Evolutionary conservation across 2,329 filamentous ascomycete genomes (phyloP), one percentile per base, ranked within the genome.

Genomic region (Penicillium paneum): DNA sequence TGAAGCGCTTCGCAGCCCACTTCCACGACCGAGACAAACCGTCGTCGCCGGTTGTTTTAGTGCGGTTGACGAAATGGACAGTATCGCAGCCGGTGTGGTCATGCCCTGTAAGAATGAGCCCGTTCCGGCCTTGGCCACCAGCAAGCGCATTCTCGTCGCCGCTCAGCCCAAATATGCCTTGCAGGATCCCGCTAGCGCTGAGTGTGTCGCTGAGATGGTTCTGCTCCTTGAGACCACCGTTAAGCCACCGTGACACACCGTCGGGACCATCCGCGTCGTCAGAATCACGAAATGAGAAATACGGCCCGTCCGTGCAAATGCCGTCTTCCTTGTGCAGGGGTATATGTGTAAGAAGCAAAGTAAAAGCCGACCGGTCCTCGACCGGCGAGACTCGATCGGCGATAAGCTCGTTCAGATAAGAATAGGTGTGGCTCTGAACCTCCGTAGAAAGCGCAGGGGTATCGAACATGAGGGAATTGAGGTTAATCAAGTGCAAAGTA

Each of bases 381-480:
- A 87, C 85, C 0, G 83, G 81, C 11, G 76, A 74, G 6, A 78
- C 76, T 0, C 84, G 83, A 57, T 86, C 78, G 0, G 76, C 76
- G 15, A 80, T 81, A 10, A 88, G 76, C 32, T 79, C 77, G 36
- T 83, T 83, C 53, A 87, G 72, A 17, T 95, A 96, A 28, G 78
- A 68, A 72, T 96, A 95, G 0, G 90, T 94, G 46, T 86, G 78
- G 56, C 86, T 80, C 69, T 96, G 91, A 3, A 96, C 79, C 3
- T 82, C 78, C 3, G 77, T 65, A 17, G 84, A 82, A 36, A 83
- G 78, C 5, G 88, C 90, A 0, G 94, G 94, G 0, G 86, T 89
- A 72, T 99, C 94, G 35, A 99, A 83, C 66, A 96, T 95, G 83
- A 99, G 91, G 52, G 90, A 87, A 74, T 99, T 99, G 60, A 99